phyloP scores from a whole-genome alignment of 2,329 filamentous ascomycete species.

The Aspergillus japonicus region DNA sequence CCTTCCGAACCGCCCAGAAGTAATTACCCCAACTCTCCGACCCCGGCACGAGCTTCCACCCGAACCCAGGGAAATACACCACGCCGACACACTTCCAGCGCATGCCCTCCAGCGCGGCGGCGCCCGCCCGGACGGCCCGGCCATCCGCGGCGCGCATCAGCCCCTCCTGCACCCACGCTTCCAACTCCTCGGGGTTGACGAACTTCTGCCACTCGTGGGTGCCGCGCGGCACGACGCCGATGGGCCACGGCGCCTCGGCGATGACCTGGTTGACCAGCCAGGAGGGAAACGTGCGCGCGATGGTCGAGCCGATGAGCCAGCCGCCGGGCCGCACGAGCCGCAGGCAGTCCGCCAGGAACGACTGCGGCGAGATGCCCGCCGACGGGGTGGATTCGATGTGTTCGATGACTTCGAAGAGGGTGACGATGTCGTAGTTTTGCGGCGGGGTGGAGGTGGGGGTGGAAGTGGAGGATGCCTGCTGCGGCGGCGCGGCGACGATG shows the following conservation, averaged over 20 bases:
- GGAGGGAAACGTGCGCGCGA: constrained; percentile 82
- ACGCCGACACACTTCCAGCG: constrained; percentile 75
- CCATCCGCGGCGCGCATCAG: constrained; percentile 52
- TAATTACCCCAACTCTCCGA: constrained; percentile 92
- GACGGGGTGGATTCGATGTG: constrained; percentile 75
- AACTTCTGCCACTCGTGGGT: constrained; percentile 98
- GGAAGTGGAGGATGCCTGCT: constrained; percentile 4
- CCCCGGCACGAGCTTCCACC: constrained; percentile 79
- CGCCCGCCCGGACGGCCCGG: constrained; percentile 22
- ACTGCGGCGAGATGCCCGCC: constrained; percentile 68
- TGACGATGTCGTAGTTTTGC: constrained; percentile 70
- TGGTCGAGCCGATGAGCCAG: constrained; percentile 90
- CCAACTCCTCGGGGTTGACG: constrained; percentile 74
- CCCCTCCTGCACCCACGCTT: constrained; percentile 42
- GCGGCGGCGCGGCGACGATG: constrained; percentile 7
- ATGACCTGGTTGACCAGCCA: constrained; percentile 92
- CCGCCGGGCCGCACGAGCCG: constrained; percentile 80
- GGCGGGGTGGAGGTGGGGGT: constrained; percentile 5
- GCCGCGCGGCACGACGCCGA: constrained; percentile 79
- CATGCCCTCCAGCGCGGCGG: constrained; percentile 30
- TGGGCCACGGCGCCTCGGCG: constrained; percentile 72
- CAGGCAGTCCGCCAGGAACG: constrained; percentile 56
- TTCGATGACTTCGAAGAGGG: constrained; percentile 91
- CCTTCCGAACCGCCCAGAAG: constrained; percentile 80
- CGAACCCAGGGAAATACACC: constrained; percentile 83